A percentile compares a stretch with the other conserved stretches of the same genome.
Evolutionary conservation across 805 yeast genomes (phyloP).

Genomic region (Candida anglica): DNA sequence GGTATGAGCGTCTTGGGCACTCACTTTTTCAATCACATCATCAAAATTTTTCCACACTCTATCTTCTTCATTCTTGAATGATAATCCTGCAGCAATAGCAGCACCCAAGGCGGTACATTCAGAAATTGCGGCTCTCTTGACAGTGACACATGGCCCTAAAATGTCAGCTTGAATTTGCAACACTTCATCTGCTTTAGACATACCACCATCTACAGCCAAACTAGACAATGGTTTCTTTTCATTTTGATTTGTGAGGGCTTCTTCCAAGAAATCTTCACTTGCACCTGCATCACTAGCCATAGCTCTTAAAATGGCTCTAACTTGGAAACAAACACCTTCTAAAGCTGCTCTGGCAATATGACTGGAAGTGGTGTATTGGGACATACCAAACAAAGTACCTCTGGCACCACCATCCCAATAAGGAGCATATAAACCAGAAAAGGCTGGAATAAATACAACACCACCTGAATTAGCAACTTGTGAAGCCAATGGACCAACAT

Average conservation of each 20-base stretch:
- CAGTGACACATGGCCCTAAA: constrained; percentile 80
- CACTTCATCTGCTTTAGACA: constrained; percentile 86
- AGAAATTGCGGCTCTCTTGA: constrained; percentile 72
- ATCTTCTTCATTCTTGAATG: constrained; percentile 42
- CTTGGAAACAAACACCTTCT: constrained; percentile 94
- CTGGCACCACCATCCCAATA: constrained; percentile 93
- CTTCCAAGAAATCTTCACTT: constrained; percentile 54
- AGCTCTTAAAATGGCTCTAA: constrained; percentile 82
- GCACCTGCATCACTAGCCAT: constrained; percentile 84
- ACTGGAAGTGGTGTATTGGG: constrained; percentile 86
- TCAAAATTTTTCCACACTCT: constrained; percentile 73
- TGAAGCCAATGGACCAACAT: constrained; percentile 86
- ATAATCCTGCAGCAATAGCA: constrained; percentile 90
- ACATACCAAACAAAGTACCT: constrained; percentile 89
- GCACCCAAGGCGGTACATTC: constrained; percentile 97
- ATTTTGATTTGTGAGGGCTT: constrained; percentile 42
- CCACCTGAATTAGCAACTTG: constrained; percentile 82
- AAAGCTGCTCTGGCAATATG: constrained; percentile 93
- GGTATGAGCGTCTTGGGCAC: constrained; percentile 20
- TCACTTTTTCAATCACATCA: constrained; percentile 50
- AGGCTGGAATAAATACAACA: constrained; percentile 92
- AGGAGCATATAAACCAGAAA: constrained; percentile 91
- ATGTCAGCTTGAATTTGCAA: constrained; percentile 94
- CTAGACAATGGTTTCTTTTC: constrained; percentile 43
- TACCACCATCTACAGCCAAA: constrained; percentile 90